These are phyloP conservation scores for Vaccinium vitisidaea DNA, from an alignment of 148 eudicot genomes.

Conservation along the genomic window DNA sequence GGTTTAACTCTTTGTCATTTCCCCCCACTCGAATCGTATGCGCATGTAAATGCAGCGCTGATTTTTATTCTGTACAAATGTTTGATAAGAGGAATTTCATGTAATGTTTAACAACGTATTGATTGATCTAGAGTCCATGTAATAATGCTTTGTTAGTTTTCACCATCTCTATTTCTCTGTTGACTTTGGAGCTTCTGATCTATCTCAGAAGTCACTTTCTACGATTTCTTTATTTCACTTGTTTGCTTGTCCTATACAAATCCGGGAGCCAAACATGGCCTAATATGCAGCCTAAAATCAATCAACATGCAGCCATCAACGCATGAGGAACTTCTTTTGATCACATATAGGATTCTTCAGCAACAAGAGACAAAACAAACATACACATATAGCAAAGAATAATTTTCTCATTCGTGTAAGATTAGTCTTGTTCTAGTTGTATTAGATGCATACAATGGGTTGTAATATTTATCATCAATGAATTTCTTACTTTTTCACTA, in stretches of 20 bases:
- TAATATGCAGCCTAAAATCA: not conserved
- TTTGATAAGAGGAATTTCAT: not conserved
- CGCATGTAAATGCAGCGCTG: not conserved
- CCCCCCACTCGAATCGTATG: not conserved
- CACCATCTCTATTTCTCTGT: not conserved
- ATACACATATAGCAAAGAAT: not conserved
- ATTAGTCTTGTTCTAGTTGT: too few species aligned
- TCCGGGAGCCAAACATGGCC: not conserved
- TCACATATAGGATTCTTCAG: not conserved
- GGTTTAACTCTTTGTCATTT: not conserved
- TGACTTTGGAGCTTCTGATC: not conserved
- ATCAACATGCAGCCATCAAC: not conserved
- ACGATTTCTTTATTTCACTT: not conserved
- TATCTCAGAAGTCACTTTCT: not conserved
- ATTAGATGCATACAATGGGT: too few species aligned
- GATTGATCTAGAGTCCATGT: slow-evolving; percentile 5
- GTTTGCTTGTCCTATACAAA: not conserved
- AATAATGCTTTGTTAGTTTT: not conserved
- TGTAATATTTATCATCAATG: too few species aligned
- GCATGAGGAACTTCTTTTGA: not conserved
- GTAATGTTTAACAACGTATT: not conserved
- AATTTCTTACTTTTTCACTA: too few species aligned
- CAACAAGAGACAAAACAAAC: not conserved
- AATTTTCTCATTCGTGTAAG: too few species aligned
- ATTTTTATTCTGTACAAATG: slow-evolving; percentile 6